Percentiles rank a stretch among this genome's conserved stretches.
Evolutionary conservation across 2,329 filamentous ascomycete genomes (phyloP).

Genomic region (Fusarium temperatum): DNA sequence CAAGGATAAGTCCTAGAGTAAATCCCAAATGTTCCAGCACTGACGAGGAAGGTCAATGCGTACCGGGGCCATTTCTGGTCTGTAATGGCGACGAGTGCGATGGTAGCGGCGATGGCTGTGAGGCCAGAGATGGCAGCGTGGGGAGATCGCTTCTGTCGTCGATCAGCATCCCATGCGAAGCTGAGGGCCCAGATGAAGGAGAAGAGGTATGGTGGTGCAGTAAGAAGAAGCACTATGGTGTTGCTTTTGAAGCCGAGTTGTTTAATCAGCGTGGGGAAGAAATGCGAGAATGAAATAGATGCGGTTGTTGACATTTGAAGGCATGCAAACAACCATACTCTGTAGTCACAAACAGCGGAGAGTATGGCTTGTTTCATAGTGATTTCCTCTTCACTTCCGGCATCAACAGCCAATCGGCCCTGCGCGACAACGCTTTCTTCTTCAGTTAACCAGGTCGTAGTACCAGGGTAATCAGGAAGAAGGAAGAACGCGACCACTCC

Average conservation of each 20-base stretch:
- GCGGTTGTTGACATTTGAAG: neutral
- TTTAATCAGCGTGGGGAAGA: neutral
- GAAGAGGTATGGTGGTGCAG: neutral
- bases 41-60: neutral
- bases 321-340: neutral
- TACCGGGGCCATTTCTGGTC: neutral
- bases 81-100: neutral
- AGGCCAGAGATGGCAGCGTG: neutral
- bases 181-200: neutral
- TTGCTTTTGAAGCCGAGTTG: neutral
- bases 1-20: neutral
- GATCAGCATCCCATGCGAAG: neutral
- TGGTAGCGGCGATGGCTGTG: neutral
- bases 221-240: neutral
- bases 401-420: neutral
- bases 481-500: neutral
- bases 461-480: neutral
- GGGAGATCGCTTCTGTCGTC: neutral
- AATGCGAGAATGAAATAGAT: neutral
- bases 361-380: neutral
- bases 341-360: neutral
- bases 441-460: neutral
- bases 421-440: neutral
- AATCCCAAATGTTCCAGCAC: neutral
- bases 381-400: neutral